Evolutionary conservation across 1,284 basidiomycete species (phyloP).

Genomic region (Neolentinus lepideus): DNA sequence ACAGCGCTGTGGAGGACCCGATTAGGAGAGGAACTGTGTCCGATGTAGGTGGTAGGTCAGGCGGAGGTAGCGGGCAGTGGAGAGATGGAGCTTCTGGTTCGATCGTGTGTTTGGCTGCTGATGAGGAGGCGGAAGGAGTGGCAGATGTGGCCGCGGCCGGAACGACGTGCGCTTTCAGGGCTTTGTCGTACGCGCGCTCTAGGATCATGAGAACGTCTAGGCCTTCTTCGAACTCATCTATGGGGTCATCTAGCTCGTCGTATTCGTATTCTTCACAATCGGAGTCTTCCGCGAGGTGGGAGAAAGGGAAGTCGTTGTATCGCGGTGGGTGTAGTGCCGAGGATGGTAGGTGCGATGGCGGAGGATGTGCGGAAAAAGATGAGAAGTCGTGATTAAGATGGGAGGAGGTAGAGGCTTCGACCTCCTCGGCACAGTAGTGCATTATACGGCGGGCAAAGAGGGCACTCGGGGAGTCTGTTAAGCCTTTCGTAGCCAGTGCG

Average conservation of each 20-base stretch:
- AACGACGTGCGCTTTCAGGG: constrained; percentile 51
- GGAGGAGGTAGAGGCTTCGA: constrained; percentile 14
- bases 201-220: constrained; percentile 60
- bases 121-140: constrained; percentile 5
- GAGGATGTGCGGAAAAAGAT: not conserved
- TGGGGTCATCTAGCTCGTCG: constrained; percentile 38
- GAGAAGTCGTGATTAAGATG: no score
- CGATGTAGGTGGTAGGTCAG: constrained; percentile 1
- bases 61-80: constrained; percentile 5
- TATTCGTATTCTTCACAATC: constrained; percentile 13
- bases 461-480: constrained; percentile 47
- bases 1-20: constrained; percentile 64
- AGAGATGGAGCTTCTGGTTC: not conserved
- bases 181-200: constrained; percentile 59
- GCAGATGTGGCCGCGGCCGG: constrained; percentile 11
- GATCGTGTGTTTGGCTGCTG: no score
- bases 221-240: constrained; percentile 59
- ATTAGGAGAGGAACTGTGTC: constrained; percentile 36
- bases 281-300: not conserved
- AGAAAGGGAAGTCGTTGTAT: not conserved
- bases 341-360: not conserved
- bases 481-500: not conserved
- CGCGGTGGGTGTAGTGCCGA: not conserved
- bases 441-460: constrained; percentile 82
- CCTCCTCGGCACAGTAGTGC: constrained; percentile 70